Evolutionary conservation across 2,329 filamentous ascomycete species (phyloP), one percentile per base, ranked within the genome.

Genomic region (Pezicula neosporulosa): DNA sequence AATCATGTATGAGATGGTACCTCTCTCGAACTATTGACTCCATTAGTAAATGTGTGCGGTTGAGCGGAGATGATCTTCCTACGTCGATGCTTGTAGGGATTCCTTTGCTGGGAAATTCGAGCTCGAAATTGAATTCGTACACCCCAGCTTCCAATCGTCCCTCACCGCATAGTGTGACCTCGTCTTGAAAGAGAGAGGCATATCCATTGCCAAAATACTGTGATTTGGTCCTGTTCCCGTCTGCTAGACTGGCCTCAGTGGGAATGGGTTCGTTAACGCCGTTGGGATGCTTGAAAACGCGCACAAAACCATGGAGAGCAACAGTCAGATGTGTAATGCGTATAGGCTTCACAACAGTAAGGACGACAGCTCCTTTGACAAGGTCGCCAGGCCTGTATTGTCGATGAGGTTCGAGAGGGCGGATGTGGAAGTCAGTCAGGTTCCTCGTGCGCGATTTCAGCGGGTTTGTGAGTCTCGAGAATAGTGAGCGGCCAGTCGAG

Each of bases 11-110:
- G 88, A 87, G 62, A 99, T 90, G 2, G 90, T 92, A 35, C 94
- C 94, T 65, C 93, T 85, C 71, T 97, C 94, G 69, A 99, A 99
- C 91, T 97, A 48, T 43, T 39, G 44, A 16, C 18, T 18, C 12
- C n/a, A 42, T 64, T 41, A 62, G 61, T 42, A 53, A 44, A 21
- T 16, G 24, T 10, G 4, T 12, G 13, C 18, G 39, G 24, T n/a
- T 19, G n/a, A 35, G 27, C 15, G 35, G 6, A 38, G 21, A 27
- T 41, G 43, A 9, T 19, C 27, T 30, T 28, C 89, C 66, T 80
- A 97, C 93, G 72, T 96, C 92, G 65, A 99, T 93, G 68, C 93
- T 97, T 70, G 90, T 96, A n/a, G 89, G 89, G 52, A 94, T 71
- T 5, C 80, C 81, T 60, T 83, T 80, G 46, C 79, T 74, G 2